Evolutionary conservation across 352 stramenopile genomes (phyloP).

Genomic region (Phytophthora pseudosyringae): DNA sequence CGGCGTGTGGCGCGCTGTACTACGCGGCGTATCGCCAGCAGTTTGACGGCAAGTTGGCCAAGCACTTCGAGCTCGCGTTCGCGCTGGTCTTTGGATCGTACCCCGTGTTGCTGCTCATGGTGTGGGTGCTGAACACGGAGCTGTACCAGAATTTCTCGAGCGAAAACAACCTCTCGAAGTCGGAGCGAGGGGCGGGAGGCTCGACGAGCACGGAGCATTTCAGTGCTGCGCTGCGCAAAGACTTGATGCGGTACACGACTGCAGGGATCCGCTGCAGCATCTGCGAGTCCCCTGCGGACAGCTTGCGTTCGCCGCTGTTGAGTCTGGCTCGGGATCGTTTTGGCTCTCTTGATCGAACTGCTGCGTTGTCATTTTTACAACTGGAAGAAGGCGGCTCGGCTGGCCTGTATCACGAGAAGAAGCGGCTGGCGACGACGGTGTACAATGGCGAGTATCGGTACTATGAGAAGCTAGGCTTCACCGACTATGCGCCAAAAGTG

Average conservation of each 20-base stretch:
- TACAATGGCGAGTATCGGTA: constrained; percentile 86
- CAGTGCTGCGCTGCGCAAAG: constrained; percentile 76
- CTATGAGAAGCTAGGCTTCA: constrained; percentile 89
- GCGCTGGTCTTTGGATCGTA: constrained; percentile 79
- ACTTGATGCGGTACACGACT: constrained; percentile 88
- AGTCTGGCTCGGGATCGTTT: constrained; percentile 42
- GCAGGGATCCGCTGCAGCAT: constrained; percentile 85
- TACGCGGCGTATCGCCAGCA: constrained; percentile 72
- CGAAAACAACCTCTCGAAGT: constrained; percentile 71
- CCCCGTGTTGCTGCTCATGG: constrained; percentile 69
- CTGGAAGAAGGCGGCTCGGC: constrained; percentile 66
- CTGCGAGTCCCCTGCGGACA: constrained; percentile 57
- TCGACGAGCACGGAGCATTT: constrained; percentile 77
- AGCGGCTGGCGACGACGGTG: constrained; percentile 79
- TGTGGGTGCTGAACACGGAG: constrained; percentile 87
- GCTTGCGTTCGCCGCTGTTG: constrained; percentile 50
- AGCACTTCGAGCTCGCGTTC: constrained; percentile 65
- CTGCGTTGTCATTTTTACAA: constrained; percentile 57
- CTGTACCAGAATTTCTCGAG: constrained; percentile 80
- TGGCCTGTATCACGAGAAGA: constrained; percentile 84
- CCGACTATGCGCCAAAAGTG: constrained; percentile 85
- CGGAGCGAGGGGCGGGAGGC: constrained; percentile 47
- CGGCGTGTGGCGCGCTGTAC: constrained; percentile 69
- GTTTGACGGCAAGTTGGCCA: constrained; percentile 66
- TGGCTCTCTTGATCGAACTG: constrained; percentile 52